These are phyloP conservation scores for Phaffia australis DNA, from an alignment of 768 basidiomycete genomes.

Conservation along the genomic window DNA sequence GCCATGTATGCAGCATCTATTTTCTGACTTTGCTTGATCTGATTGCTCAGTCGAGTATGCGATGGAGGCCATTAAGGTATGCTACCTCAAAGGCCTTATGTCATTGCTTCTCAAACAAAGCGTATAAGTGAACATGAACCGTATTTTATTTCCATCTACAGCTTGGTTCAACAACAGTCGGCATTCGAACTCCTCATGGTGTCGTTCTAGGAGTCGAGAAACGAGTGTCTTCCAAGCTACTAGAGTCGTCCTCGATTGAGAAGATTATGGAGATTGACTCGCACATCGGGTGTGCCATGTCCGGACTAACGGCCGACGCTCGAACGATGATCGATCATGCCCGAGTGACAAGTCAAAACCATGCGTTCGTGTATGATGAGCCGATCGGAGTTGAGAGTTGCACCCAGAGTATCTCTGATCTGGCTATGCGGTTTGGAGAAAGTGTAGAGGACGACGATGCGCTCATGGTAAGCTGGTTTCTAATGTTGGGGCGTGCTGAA, in stretches of 20 bases:
- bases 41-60: slow-evolving; percentile 79
- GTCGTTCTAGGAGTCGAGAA: slow-evolving; percentile 95
- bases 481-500: neutral
- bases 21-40: slow-evolving; percentile 18
- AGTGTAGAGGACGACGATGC: slow-evolving; percentile 98
- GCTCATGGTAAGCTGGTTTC: slow-evolving; percentile 59
- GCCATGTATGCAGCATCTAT: neutral
- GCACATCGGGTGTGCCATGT: slow-evolving; percentile 97
- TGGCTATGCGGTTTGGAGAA: slow-evolving; percentile 94
- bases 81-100: neutral
- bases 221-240: slow-evolving; percentile 89
- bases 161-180: slow-evolving; percentile 97
- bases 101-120: neutral
- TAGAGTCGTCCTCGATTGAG: slow-evolving; percentile 91
- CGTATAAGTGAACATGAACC: neutral
- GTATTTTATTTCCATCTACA: slow-evolving; percentile 35
- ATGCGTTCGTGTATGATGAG: slow-evolving; percentile 94
- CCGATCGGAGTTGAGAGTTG: slow-evolving; percentile 92
- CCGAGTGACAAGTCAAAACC: slow-evolving; percentile 88
- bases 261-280: slow-evolving; percentile 99
- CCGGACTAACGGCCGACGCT: slow-evolving; percentile 85
- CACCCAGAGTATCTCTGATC: slow-evolving; percentile 95
- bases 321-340: slow-evolving; percentile 99
- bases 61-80: slow-evolving; percentile 95
- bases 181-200: slow-evolving; percentile 79